Conservation (phyloP, 805 yeast species). For the Pichia scutulata region DNA sequence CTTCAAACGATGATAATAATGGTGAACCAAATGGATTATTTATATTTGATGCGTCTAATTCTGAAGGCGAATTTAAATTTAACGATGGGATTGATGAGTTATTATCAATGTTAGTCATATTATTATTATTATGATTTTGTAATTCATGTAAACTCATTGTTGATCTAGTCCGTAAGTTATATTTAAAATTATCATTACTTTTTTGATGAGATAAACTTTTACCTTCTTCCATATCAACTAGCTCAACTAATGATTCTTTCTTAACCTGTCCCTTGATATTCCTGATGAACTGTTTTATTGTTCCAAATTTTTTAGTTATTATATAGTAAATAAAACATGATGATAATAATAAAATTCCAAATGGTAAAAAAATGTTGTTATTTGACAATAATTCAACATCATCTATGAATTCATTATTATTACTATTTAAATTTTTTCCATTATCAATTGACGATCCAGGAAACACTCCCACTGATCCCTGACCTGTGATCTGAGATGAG, state of each 20-base stretch:
- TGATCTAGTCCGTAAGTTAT: conserved; percentile 25
- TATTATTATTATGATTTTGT: neutral
- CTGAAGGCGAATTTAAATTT: neutral
- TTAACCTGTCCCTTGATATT: conserved; percentile 2
- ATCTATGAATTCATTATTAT: conserved; percentile 27
- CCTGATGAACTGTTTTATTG: conserved; percentile 6
- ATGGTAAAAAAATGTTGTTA: conserved; percentile 1
- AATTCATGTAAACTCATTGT: conserved; percentile 22
- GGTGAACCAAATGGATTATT: neutral
- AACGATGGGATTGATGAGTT: neutral
- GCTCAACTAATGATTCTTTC: conserved; percentile 2
- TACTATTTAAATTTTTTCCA: conserved; percentile 32
- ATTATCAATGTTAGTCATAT: neutral
- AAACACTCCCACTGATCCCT: conserved; percentile 10
- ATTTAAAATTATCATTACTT: conserved; percentile 9
- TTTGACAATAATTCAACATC: neutral
- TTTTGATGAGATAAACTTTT: conserved; percentile 6
- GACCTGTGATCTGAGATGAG: conserved; percentile 49
- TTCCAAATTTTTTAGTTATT: conserved; percentile 9
- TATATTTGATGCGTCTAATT: neutral
- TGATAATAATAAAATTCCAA: conserved; percentile 1
- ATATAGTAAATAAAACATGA: neutral
- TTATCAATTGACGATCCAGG: conserved; percentile 17
- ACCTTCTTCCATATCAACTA: conserved; percentile 11
- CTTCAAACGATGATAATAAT: neutral